Base-by-base conservation (phyloP, 371 early-diverging fungal species). In the Thermomucor indicae-seudaticae region DNA sequence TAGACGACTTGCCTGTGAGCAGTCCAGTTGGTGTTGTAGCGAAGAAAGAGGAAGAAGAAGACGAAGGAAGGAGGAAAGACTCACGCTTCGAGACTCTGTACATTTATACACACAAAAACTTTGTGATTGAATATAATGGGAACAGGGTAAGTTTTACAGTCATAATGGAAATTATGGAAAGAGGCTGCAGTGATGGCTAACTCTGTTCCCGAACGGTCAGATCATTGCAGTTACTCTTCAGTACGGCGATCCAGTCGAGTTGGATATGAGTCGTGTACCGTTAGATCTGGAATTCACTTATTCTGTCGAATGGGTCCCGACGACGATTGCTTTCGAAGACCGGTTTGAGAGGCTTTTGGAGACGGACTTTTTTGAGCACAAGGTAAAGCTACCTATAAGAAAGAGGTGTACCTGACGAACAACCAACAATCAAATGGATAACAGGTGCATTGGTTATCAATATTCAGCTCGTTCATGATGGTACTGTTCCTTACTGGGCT, bases 401-500 rank as follows among this genome's bases (percentile, higher is more conserved):
- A 11, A 45, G 29, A 35, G 14, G 19, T 4, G 24, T 30, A 4
- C 0, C 1, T 25, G 7, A 8, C 22, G 14, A 20, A 30, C 3
- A 25, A 12, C 12, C n/a, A 17, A 42, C 41, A 16, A 29, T 34
- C 20, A 44, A 6, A 34, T 32, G 16, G 11, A 11, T 2, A 11
- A 32, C 54, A 87, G 85, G 85, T 93, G 17, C 93, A 92, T 57
- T 91, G 91, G 91, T 78, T 91, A 41, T 88, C 91, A 0, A 89
- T 93, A 48, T 73, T 82, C 57, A 91, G 91, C 60, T 89, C 91
- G 3, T 80, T 92, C 53, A 79, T 92, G 79, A 86, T 93, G 82
- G 89, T 91, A 11, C 47, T 91, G 6, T 84, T 92, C 66, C 62
- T 92, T 46, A 77, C 82, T 3, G 92, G 88, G 6, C 72, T 90